Evolutionary conservation across 2,329 filamentous ascomycete genomes (phyloP).

Genomic region (Sporothrix brasiliensis): DNA sequence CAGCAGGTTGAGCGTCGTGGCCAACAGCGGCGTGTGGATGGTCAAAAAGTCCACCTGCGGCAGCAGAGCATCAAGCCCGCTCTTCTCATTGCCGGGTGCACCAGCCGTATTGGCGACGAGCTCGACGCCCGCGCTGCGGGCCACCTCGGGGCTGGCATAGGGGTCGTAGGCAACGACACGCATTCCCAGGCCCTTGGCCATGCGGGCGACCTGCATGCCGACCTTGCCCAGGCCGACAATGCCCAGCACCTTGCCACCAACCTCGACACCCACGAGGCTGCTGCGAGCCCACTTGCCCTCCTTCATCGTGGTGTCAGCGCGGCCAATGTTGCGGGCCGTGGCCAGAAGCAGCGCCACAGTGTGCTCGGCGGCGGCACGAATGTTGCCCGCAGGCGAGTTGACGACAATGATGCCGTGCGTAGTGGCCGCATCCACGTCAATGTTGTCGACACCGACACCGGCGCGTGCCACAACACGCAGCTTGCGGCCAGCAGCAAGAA

Average conservation of each 20-base stretch:
- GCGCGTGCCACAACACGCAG: conserved; percentile 78
- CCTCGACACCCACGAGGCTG: conserved; percentile 74
- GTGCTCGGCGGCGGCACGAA: conserved; percentile 77
- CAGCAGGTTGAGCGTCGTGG: conserved; percentile 74
- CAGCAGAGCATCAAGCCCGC: conserved; percentile 62
- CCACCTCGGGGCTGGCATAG: conserved; percentile 74
- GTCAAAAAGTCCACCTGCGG: conserved; percentile 74
- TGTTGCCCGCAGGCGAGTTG: conserved; percentile 78
- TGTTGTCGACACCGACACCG: conserved; percentile 82
- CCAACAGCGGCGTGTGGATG: conserved; percentile 78
- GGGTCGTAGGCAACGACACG: conserved; percentile 74
- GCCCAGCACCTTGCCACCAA: conserved; percentile 74
- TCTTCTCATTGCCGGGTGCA: conserved; percentile 7
- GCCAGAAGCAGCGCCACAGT: conserved; percentile 75
- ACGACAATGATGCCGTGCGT: conserved; percentile 75
- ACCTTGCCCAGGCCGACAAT: conserved; percentile 84
- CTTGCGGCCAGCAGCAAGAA: conserved; percentile 67
- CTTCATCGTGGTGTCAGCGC: conserved; percentile 70
- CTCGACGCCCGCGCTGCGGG: conserved; percentile 66
- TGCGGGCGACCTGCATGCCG: conserved; percentile 76
- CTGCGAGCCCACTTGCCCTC: conserved; percentile 74
- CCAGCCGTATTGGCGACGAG: conserved; percentile 47
- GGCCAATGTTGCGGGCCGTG: conserved; percentile 72
- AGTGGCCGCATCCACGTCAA: conserved; percentile 73
- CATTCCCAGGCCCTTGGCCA: conserved; percentile 78